Conservation (phyloP, 2,329 filamentous ascomycete genomes). For the Fusarium protoensiforme region DNA sequence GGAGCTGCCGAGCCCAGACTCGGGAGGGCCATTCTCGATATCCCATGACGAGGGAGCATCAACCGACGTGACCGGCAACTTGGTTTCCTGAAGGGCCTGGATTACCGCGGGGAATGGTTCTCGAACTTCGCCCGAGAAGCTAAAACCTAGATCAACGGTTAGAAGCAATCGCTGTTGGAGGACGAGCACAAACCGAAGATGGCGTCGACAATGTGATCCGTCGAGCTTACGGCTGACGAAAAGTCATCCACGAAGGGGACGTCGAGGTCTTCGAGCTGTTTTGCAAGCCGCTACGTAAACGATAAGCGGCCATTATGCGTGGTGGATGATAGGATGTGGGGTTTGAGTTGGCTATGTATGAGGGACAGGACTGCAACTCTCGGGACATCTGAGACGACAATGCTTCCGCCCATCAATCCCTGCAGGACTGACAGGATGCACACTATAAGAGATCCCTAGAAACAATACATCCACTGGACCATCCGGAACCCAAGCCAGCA, state of each 20-base stretch:
- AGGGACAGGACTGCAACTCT: slow-evolving; percentile 7
- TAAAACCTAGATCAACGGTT: slow-evolving; percentile 73
- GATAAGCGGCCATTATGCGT: slow-evolving; percentile 43
- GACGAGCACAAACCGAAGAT: slow-evolving; percentile 78
- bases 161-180: slow-evolving; percentile 11
- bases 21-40: slow-evolving; percentile 86
- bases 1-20: slow-evolving; percentile 77
- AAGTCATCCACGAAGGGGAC: slow-evolving; percentile 91
- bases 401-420: slow-evolving; percentile 19
- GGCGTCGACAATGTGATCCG: slow-evolving; percentile 89
- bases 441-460: slow-evolving; percentile 30
- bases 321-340: slow-evolving; percentile 5
- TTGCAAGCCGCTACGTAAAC: slow-evolving; percentile 75
- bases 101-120: slow-evolving; percentile 91
- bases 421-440: slow-evolving; percentile 28
- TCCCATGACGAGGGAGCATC: slow-evolving; percentile 97
- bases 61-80: slow-evolving; percentile 84
- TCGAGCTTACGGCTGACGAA: slow-evolving; percentile 68
- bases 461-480: slow-evolving; percentile 31
- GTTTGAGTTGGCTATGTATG: slow-evolving; percentile 8
- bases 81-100: slow-evolving; percentile 76
- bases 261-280: slow-evolving; percentile 84
- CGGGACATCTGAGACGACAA: slow-evolving; percentile 7
- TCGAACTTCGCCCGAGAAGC: slow-evolving; percentile 90
- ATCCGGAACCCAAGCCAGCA: slow-evolving; percentile 7